Base-by-base conservation (phyloP, 495 filamentous ascomycete species). In the Penicillium pulvis region DNA sequence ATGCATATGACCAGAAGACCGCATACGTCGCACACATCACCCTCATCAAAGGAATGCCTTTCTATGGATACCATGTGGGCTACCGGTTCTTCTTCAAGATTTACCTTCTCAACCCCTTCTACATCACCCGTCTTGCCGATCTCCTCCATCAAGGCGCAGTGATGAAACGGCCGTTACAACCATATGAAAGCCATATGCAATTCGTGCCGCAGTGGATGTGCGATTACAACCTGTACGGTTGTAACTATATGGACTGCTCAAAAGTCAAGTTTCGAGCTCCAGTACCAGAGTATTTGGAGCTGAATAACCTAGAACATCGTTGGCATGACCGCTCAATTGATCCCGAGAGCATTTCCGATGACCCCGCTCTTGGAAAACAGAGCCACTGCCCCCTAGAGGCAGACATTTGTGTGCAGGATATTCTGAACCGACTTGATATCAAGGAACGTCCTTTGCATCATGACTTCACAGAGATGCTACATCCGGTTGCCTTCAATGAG, bases 171-270 rank as follows among this genome's bases (percentile, higher is more conserved):
- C 77, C 82, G 10, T 85, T 98, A 35, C 94, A 98, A 64, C 93
- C 94, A 3, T 94, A 92, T 68, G 94, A 98, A 72, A 91, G 88
- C 48, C 95, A 98, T 71, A 71, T 98, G 43, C 89, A 95, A 70
- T 98, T 89, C 72, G 73, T 97, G 9, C 81, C 93, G 2, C 95
- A 97, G 75, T 98, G 95, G 85, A 97, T 98, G 93, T 89, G 88
- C 61, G 95, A 98, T 68, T 98, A 92, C 79, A 98, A 96, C 62
- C 79, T 98, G 62, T 97, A 93, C 67, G 94, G 94, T 11, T 98
- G 94, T 68, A 86, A 83, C 30, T 97, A 91, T 66, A 87, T 98
- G 69, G 82, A 88, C 49, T 90, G 87, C 62, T 71, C 70, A 11
- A 88, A 84, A 44, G 82, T 84, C 28, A 79, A 70, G 41, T 97